phyloP scores from a whole-genome alignment of 257 asterid genomes.

The Knoxia roxburghii region DNA sequence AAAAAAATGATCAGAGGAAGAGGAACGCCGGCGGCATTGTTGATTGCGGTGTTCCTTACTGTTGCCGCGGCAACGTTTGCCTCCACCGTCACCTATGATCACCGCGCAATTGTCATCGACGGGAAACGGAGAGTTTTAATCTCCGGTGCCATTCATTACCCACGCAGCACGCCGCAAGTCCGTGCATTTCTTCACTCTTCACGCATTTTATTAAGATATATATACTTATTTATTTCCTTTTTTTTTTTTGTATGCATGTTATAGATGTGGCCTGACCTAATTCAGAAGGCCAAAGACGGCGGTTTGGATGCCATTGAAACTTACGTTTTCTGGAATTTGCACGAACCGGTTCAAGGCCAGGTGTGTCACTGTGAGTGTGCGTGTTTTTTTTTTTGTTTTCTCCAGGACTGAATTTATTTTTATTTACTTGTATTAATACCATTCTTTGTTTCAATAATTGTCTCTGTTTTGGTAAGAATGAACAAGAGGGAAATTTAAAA shows the following conservation, averaged over 20 bases:
- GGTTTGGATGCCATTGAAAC: slow-evolving; percentile 79
- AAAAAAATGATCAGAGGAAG: not conserved
- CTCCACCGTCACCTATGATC: slow-evolving; percentile 32
- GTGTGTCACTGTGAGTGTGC: slow-evolving; percentile 22
- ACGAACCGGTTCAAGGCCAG: slow-evolving; percentile 78
- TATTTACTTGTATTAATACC: not conserved
- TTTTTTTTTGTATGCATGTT: not conserved
- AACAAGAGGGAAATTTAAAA: slow-evolving; percentile 2
- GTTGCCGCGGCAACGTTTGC: slow-evolving; percentile 2
- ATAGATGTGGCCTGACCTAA: slow-evolving; percentile 94
- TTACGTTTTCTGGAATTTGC: slow-evolving; percentile 81
- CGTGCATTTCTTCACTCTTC: not conserved
- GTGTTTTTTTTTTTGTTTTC: not conserved
- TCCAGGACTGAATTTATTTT: too few species aligned
- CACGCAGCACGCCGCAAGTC: slow-evolving; percentile 65
- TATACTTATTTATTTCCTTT: not conserved
- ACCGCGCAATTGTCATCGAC: slow-evolving; percentile 56
- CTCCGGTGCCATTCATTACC: slow-evolving; percentile 76
- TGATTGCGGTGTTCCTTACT: not conserved
- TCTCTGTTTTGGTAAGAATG: not conserved
- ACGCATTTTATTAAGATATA: not conserved
- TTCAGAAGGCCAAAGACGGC: slow-evolving; percentile 78
- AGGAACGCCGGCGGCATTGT: slow-evolving; percentile 5
- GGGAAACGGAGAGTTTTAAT: slow-evolving; percentile 54
- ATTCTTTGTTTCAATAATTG: slow-evolving; percentile 31